Evolutionary conservation across 2,329 filamentous ascomycete species (phyloP), one percentile per base, ranked within the genome.

Genomic region (Emmonsiellopsis sp.): DNA sequence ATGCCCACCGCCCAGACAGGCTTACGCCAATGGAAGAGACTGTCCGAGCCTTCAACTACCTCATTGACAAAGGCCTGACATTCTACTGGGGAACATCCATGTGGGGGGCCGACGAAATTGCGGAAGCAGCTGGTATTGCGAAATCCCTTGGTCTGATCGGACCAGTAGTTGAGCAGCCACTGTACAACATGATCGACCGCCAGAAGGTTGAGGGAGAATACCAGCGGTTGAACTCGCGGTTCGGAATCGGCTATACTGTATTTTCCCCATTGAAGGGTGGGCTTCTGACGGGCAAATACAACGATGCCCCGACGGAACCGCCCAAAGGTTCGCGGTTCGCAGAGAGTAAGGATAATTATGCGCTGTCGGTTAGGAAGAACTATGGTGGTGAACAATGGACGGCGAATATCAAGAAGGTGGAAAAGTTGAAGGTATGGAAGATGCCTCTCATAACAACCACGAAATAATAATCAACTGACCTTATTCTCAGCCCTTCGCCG

Each of bases 41-140:
- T 0, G 83, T 88, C 40, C 80, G 84, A 43, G 83, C 83, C 40
- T 87, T 88, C 73, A 87, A 87, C 73, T 75, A 85, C 67, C 70
- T 88, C 38, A 87, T 89, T 65, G 76, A 83, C 64, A 76, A 76
- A 0, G 85, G 85, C 53, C 82, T 85, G 70, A 80, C 81, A 2
- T 80, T 88, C 58, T 86, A 87, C 73, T 86, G 83, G 83, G 84
- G 82, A 49, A 86, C 83, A 0, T 85, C 81, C 1, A 82, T 86
- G 67, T 87, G 84, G 83, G 78, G 75, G 58, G 80, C 83, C 38
- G 79, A 82, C 54, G 84, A 87, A 69, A 86, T 87, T 61, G 77
- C 78, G 10, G 76, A 81, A 59, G 84, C 84, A 0, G 81, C 79
- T 73, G 73, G 79, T 11, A 74, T 81, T 56, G 83, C 83, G 20